Conservation (phyloP, 2,329 filamentous ascomycete species). For the Alternaria infectoria region DNA sequence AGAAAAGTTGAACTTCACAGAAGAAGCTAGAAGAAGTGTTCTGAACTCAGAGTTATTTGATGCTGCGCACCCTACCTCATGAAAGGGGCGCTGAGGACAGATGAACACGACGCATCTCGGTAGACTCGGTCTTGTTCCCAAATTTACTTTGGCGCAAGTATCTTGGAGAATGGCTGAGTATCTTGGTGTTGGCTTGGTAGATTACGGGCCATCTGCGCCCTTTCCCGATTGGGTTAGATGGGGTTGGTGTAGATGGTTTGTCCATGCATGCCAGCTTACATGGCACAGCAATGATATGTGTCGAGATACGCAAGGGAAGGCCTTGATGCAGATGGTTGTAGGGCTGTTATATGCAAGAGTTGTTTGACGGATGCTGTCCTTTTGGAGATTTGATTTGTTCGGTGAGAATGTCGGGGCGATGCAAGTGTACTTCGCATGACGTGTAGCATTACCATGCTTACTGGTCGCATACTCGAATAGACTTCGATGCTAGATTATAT, state of each 20-base stretch:
- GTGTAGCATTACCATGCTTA: neutral
- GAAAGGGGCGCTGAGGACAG: neutral
- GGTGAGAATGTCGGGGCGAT: neutral
- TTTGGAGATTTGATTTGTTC: neutral
- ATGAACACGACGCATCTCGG: neutral
- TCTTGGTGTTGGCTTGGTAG: neutral
- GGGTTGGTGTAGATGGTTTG: neutral
- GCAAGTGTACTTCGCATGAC: neutral
- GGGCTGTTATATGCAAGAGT: neutral
- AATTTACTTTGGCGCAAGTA: neutral
- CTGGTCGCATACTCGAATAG: neutral
- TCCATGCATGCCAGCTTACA: neutral
- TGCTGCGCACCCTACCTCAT: fast-evolving
- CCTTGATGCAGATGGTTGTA: neutral
- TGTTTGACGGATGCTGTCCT: neutral
- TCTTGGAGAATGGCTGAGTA: neutral
- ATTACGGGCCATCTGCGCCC: neutral
- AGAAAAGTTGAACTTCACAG: no score
- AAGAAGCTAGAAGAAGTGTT: neutral
- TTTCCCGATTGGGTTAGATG: neutral
- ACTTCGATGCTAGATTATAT: neutral
- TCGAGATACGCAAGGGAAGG: neutral
- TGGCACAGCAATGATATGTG: neutral
- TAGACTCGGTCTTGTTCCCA: neutral
- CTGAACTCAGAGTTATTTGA: neutral